Base-by-base conservation (phyloP, 106 monocot species). In the Triglochin maritima region DNA sequence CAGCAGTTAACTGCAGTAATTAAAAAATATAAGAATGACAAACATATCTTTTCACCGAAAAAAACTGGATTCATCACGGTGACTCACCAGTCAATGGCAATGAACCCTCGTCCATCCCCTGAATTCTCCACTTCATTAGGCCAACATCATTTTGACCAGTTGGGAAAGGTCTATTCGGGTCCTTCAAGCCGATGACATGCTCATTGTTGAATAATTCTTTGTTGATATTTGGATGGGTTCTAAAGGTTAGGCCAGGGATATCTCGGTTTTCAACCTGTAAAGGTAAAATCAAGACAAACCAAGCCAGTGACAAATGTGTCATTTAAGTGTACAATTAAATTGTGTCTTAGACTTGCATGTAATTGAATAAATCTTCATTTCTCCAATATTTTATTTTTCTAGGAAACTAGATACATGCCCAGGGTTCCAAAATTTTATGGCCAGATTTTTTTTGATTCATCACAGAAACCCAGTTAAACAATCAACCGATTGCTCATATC, bases 121-220 rank as follows among this genome's bases (percentile, higher is more conserved):
- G 96, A 66, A 96, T 88, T 81, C 96, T 85, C 96, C 96, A 96
- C 71, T 91, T 96, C 87, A 96, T 84, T 47, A 96, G 72, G 60
- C 80, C 80, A 69, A 86, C 86, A 75, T 91, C 96, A 75, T 88
- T 87, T 75, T 96, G 96, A 69, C 96, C 96, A 50, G 79, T 80
- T 8, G 96, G 96, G 44, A 96, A 96, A 55, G 96, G 96, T 51
- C 88, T 81, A 68, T 91, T 96, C 46, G 88, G 83, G 71, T 96
- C 96, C 79, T 91, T 96, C 49, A 86, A 76, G 10, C 88, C 90
- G 56, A 96, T 76, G 50, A 96, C 49, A 60, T 91, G 90, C 42
- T 81, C 75, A 47, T 65, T 86, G 78, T 86, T 96, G 71, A 96
- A 96, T 57, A 96, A 69, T 48, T 96, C 96, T 65, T 96, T 96